Conservation (phyloP, 2,329 filamentous ascomycete species). For the Exophiala dermatitidis region DNA sequence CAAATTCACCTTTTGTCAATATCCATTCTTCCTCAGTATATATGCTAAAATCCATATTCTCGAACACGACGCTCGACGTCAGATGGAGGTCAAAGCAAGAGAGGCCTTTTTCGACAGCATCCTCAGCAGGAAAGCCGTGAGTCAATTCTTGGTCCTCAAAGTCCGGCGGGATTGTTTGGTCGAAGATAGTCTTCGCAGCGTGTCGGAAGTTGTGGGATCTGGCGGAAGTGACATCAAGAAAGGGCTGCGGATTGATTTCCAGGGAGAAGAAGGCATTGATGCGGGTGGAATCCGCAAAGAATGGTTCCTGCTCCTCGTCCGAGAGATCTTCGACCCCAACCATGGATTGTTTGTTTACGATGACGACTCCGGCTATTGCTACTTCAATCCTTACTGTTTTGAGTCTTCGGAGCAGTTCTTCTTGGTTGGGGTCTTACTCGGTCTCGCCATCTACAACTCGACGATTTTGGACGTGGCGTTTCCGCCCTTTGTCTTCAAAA, state of each 20-base stretch:
- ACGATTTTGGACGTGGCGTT: slow-evolving; percentile 84
- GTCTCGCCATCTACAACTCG: slow-evolving; percentile 88
- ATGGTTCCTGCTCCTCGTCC: slow-evolving; percentile 82
- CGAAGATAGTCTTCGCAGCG: slow-evolving; percentile 61
- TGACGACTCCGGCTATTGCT: slow-evolving; percentile 82
- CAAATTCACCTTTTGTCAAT: slow-evolving; percentile 84
- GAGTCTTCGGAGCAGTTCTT: slow-evolving; percentile 91
- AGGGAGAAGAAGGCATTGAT: slow-evolving; percentile 84
- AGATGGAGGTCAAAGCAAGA: slow-evolving; percentile 82
- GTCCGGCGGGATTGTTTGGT: slow-evolving; percentile 66
- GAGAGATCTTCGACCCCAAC: slow-evolving; percentile 85
- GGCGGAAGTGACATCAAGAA: slow-evolving; percentile 85
- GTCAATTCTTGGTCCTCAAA: slow-evolving; percentile 68
- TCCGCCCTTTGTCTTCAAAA: slow-evolving; percentile 82
- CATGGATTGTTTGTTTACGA: slow-evolving; percentile 92
- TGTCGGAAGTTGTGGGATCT: slow-evolving; percentile 76
- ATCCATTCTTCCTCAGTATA: slow-evolving; percentile 84
- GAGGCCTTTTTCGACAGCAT: slow-evolving; percentile 91
- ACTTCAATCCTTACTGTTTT: slow-evolving; percentile 85
- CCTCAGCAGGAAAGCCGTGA: slow-evolving; percentile 63
- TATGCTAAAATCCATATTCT: slow-evolving; percentile 87
- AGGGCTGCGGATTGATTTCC: slow-evolving; percentile 74
- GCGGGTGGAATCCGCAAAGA: slow-evolving; percentile 85
- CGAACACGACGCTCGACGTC: slow-evolving; percentile 76
- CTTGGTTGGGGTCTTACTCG: slow-evolving; percentile 77